These are phyloP conservation scores for Aspergillus luchuensis DNA, from an alignment of 2,329 filamentous ascomycete species.

Conservation along the genomic window DNA sequence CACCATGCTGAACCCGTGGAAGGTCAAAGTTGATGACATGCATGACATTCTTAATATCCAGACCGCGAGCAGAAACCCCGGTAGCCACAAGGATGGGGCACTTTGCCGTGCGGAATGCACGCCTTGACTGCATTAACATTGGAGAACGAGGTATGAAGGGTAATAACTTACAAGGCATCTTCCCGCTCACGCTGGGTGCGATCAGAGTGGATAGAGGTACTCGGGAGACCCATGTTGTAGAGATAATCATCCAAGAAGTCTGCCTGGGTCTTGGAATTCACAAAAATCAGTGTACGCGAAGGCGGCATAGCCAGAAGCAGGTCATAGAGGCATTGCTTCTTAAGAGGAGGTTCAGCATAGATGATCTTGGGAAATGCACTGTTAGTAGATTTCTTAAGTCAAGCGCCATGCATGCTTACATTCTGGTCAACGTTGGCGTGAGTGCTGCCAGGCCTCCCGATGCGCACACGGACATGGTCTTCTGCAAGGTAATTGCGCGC, in stretches of 20 bases:
- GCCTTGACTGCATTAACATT: slow-evolving; percentile 43
- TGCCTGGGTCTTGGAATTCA: slow-evolving; percentile 75
- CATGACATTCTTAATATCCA: slow-evolving; percentile 83
- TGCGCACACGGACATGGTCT: slow-evolving; percentile 76
- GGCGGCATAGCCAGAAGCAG: slow-evolving; percentile 71
- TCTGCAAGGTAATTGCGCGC: slow-evolving; percentile 74
- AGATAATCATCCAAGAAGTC: slow-evolving; percentile 87
- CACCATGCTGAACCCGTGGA: slow-evolving; percentile 72
- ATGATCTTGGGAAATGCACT: slow-evolving; percentile 53
- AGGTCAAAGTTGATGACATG: slow-evolving; percentile 95
- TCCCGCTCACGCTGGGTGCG: slow-evolving; percentile 90
- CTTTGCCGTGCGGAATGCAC: slow-evolving; percentile 74
- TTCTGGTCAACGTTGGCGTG: slow-evolving; percentile 80
- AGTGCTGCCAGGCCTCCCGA: slow-evolving; percentile 82
- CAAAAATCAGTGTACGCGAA: slow-evolving; percentile 83
- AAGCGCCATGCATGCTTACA: slow-evolving; percentile 33
- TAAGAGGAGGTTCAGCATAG: slow-evolving; percentile 64
- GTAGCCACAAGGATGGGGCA: slow-evolving; percentile 83
- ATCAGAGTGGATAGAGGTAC: slow-evolving; percentile 83
- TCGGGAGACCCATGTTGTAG: slow-evolving; percentile 76
- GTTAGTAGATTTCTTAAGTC: not conserved
- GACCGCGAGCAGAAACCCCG: slow-evolving; percentile 80
- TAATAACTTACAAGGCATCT: slow-evolving; percentile 70
- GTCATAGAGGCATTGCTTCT: slow-evolving; percentile 71
- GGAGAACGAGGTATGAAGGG: not conserved